phyloP scores from a whole-genome alignment of 805 yeast genomes.

The Zygosaccharomyces bisporus region DNA sequence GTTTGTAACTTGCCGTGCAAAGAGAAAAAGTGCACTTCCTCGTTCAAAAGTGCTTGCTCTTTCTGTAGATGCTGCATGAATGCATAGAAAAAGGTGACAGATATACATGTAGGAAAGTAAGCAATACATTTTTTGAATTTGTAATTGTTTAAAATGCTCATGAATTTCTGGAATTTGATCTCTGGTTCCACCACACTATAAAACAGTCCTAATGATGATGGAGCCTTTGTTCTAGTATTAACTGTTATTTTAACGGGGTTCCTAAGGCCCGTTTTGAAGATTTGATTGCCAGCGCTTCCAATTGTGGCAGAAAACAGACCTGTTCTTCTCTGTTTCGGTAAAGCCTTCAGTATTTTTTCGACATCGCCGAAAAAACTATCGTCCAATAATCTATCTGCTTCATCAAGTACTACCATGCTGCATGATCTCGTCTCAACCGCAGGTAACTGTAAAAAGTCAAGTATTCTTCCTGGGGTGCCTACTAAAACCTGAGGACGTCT shows the following conservation, averaged over 20 bases:
- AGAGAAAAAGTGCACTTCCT: constrained; percentile 52
- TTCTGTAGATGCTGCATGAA: constrained; percentile 45
- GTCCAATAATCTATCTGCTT: constrained; percentile 87
- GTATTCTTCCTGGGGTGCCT: constrained; percentile 88
- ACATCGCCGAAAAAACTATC: constrained; percentile 68
- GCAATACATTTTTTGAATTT: constrained; percentile 79
- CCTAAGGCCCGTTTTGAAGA: constrained; percentile 85
- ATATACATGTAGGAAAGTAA: constrained; percentile 85
- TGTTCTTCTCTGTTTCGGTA: constrained; percentile 90
- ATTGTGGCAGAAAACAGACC: constrained; percentile 95
- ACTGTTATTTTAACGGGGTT: constrained; percentile 90
- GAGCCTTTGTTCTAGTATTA: constrained; percentile 51
- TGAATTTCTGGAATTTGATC: constrained; percentile 54
- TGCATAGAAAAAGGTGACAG: constrained; percentile 73
- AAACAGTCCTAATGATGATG: constrained; percentile 58
- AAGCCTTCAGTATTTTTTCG: constrained; percentile 55
- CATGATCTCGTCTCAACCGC: constrained; percentile 59
- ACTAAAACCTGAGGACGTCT: constrained; percentile 69
- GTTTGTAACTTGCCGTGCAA: constrained; percentile 91
- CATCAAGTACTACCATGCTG: constrained; percentile 79
- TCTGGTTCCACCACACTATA: constrained; percentile 60
- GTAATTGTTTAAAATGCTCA: constrained; percentile 50
- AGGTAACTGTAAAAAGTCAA: constrained; percentile 62
- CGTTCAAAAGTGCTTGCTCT: constrained; percentile 24
- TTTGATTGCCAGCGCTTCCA: constrained; percentile 69